Evolutionary conservation across 2,329 filamentous ascomycete species (phyloP).

Genomic region (Fusarium xylarioides): DNA sequence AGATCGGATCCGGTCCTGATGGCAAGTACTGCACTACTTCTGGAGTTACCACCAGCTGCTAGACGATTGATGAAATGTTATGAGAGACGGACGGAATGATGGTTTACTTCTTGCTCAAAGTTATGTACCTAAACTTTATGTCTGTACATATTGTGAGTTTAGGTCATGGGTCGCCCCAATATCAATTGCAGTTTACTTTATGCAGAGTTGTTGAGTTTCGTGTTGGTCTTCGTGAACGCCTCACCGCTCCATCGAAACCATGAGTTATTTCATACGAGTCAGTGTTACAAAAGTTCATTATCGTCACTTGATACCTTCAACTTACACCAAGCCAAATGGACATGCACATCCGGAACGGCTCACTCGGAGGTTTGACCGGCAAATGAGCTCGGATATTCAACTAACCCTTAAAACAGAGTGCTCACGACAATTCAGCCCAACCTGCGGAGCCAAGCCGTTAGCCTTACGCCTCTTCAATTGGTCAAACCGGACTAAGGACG

Average conservation of each 20-base stretch:
- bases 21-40: constrained; percentile 30
- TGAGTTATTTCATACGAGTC: background rate
- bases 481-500: background rate
- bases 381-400: background rate
- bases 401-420: background rate
- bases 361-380: background rate
- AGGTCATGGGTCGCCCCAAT: background rate
- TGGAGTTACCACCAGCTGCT: constrained; percentile 24
- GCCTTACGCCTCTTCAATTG: background rate
- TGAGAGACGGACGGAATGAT: background rate
- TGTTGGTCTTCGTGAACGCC: background rate
- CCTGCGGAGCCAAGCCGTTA: background rate
- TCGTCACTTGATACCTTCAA: background rate
- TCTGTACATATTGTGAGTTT: background rate
- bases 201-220: background rate
- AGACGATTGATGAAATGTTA: constrained; percentile 4
- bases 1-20: constrained; percentile 38
- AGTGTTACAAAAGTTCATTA: background rate
- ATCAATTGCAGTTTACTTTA: background rate
- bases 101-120: background rate
- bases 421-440: background rate
- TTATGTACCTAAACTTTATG: background rate
- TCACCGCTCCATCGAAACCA: background rate
- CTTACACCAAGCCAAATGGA: background rate
- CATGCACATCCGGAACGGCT: background rate